Conservation (phyloP, 352 stramenopile genomes). For the Plasmopara viticola region DNA sequence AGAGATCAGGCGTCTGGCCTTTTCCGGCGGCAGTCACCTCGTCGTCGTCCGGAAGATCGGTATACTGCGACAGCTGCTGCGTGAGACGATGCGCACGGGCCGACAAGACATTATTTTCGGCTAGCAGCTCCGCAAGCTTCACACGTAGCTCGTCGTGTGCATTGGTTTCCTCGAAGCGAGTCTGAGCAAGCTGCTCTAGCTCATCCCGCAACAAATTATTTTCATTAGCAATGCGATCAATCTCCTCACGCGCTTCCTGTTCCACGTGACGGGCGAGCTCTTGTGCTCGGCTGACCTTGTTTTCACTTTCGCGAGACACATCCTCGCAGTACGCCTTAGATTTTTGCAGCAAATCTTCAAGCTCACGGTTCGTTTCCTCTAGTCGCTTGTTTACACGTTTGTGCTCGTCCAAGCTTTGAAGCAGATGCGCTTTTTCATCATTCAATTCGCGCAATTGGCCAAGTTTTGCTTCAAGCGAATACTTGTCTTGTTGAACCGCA, state of each 20-base stretch:
- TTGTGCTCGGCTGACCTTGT: conserved; percentile 54
- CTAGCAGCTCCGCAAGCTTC: conserved; percentile 69
- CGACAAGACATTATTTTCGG: conserved; percentile 81
- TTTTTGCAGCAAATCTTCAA: conserved; percentile 51
- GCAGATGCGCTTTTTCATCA: conserved; percentile 38
- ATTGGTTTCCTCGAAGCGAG: conserved; percentile 59
- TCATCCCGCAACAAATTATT: conserved; percentile 58
- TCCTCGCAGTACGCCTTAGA: conserved; percentile 60
- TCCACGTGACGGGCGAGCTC: conserved; percentile 56
- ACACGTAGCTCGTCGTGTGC: conserved; percentile 60
- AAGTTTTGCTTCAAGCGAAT: conserved; percentile 26
- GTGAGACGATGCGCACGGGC: conserved; percentile 71
- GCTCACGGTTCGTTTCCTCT: conserved; percentile 42
- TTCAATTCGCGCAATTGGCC: conserved; percentile 33
- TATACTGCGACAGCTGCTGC: conserved; percentile 80
- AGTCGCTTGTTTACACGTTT: conserved; percentile 40
- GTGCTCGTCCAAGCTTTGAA: conserved; percentile 36
- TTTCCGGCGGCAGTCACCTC: conserved; percentile 40
- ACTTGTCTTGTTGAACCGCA: conserved; percentile 37
- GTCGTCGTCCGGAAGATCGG: conserved; percentile 68
- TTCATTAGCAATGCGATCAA: conserved; percentile 45
- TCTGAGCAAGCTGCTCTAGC: conserved; percentile 54
- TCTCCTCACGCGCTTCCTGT: conserved; percentile 59
- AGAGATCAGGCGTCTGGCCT: conserved; percentile 64
- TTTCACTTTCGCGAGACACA: conserved; percentile 51